Conservation (phyloP, 257 asterid genomes). For the Forsythia suspensa region DNA sequence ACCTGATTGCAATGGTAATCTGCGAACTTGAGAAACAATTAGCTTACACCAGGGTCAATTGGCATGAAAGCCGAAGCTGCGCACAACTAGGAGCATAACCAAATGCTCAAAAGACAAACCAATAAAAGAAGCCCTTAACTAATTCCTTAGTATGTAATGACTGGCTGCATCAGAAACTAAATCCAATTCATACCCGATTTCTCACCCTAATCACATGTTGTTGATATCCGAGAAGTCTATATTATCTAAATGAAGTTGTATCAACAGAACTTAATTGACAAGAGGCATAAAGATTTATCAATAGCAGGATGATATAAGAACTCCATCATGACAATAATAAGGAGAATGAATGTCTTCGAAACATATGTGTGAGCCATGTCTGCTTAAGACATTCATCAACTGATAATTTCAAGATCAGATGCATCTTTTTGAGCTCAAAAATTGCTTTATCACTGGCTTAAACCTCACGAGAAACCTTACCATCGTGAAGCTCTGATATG, state of each 20-base stretch:
- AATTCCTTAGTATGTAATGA: background rate
- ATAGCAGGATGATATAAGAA: background rate
- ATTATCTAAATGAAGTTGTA: background rate
- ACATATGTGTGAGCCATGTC: background rate
- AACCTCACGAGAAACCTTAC: conserved; percentile 13
- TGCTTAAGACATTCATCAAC: background rate
- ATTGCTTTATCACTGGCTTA: conserved; percentile 6
- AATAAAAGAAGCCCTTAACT: background rate
- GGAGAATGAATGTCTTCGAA: background rate
- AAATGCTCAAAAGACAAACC: background rate
- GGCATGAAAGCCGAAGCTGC: background rate
- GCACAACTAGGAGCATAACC: background rate
- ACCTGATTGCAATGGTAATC: background rate
- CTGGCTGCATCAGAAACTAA: background rate
- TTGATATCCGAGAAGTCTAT: background rate
- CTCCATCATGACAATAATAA: background rate
- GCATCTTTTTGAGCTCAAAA: background rate
- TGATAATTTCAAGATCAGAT: conserved; percentile 5
- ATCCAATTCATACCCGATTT: background rate
- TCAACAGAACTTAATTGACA: background rate
- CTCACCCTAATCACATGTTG: background rate
- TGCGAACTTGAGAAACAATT: background rate
- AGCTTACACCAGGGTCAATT: background rate
- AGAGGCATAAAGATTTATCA: background rate
- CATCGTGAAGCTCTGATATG: conserved; percentile 6